Conservation (phyloP, 2,329 filamentous ascomycete genomes). For the Cercospora sp. region DNA sequence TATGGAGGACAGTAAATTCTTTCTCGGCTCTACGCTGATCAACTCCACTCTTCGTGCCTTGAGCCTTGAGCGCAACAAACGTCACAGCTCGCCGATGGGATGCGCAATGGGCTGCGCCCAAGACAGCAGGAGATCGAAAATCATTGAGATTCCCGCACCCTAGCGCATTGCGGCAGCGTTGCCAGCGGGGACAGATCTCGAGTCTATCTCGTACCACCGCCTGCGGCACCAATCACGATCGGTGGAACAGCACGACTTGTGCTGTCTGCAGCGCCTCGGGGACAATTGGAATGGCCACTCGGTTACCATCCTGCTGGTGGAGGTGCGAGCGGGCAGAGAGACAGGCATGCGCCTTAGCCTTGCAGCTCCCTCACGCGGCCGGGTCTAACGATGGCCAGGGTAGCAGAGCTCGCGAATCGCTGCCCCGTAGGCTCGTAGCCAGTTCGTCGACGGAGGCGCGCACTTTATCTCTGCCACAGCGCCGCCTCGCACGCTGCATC, state of each 20-base stretch:
- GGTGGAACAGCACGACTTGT: background rate
- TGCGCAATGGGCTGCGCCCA: background rate
- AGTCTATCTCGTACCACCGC: conserved; percentile 9
- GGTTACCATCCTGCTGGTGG: background rate
- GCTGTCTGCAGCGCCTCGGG: conserved; percentile 12
- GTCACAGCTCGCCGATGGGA: conserved; percentile 1
- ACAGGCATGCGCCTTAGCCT: conserved; percentile 18
- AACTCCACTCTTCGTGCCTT: background rate
- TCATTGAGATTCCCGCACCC: background rate
- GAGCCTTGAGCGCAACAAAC: background rate
- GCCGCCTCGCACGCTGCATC: background rate
- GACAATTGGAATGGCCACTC: background rate
- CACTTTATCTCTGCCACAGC: background rate
- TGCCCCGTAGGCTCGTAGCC: conserved; percentile 5
- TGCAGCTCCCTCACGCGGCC: conserved; percentile 13
- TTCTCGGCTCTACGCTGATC: background rate
- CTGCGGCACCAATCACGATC: conserved; percentile 11
- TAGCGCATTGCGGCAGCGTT: conserved; percentile 10
- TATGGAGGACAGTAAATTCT: background rate
- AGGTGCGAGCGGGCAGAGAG: conserved; percentile 8
- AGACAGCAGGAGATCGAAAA: conserved; percentile 8
- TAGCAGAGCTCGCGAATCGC: conserved; percentile 9
- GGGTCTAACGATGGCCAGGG: conserved; percentile 11
- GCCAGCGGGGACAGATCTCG: conserved; percentile 9
- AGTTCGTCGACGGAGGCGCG: background rate